A percentile compares a stretch with the other conserved stretches of the same genome.
These are phyloP conservation scores for rapeseed (Brassica napus) DNA, from an alignment of 345 rosid species.

Conservation along the genomic window DNA sequence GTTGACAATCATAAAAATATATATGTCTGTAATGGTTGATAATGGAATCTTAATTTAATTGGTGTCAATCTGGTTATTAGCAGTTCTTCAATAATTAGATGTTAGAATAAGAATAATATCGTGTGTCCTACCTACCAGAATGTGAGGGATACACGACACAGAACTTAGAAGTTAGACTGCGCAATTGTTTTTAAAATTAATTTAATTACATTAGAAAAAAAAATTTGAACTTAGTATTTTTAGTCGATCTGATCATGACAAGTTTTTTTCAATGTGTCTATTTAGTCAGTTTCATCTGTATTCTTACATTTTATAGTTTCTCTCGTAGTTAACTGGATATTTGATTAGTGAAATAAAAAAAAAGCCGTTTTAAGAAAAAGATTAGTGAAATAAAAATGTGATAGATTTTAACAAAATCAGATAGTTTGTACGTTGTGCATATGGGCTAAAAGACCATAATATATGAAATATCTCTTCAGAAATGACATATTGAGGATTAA, in stretches of 20 bases:
- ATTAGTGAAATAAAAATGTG: background rate
- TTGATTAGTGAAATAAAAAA: background rate
- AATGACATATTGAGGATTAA: background rate
- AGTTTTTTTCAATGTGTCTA: background rate
- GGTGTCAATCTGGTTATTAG: constrained; percentile 18
- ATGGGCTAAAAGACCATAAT: background rate
- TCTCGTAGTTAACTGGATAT: background rate
- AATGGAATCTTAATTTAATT: constrained; percentile 4
- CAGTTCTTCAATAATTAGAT: constrained; percentile 11
- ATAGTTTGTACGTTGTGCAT: background rate
- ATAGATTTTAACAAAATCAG: background rate
- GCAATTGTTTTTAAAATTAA: background rate
- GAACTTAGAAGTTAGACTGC: constrained; percentile 20
- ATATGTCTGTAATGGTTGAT: background rate
- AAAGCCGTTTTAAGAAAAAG: too few relatives aligned
- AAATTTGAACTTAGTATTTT: background rate
- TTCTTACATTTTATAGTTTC: background rate
- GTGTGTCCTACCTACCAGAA: constrained; percentile 16
- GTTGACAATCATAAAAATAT: background rate
- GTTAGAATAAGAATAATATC: constrained; percentile 9
- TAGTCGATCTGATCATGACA: background rate
- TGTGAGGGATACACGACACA: background rate
- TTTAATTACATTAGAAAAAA: background rate
- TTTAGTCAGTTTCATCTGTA: background rate
- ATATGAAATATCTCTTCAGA: too few relatives aligned